Base-by-base conservation (phyloP, 495 filamentous ascomycete species). In the Aspergillus biplanus region DNA sequence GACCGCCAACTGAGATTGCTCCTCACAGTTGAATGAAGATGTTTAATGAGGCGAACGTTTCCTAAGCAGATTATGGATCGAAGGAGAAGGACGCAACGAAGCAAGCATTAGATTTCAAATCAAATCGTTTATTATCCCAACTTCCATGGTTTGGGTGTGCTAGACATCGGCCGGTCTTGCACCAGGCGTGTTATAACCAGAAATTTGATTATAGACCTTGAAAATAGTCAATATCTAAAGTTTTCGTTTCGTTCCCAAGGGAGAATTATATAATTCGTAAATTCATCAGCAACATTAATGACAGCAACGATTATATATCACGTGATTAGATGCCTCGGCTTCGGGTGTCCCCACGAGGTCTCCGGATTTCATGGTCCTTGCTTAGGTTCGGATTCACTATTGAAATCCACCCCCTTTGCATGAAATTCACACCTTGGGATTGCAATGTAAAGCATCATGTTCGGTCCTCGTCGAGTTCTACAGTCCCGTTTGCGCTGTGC, bases 1-100 rank as follows among this genome's bases (percentile, higher is more conserved):
- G 13, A 80, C 78, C 11, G 62, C 78, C 31, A 80, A 86, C 33
- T 86, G 78, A 67, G 52, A 42, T 44, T 11, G 8, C 39, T 4
- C n/a, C 8, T 44, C 8, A 15, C 39, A 44, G n/a, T 27, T 15
- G 39, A 44, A 44, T 11, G 39, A 0, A 44, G 3, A 37, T 13
- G 12, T 56, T 21, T 56, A 27, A 46, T 32, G 27, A 37, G 16
- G 32, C 33, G 42, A 31, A 11, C 11, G n/a, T 4, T 4, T 15
- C 11, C n/a, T 11, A 44, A 13, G 39, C 39, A 12, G 39, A 11
- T 13, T 44, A 44, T 44, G 39, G 39, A 44, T 12, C 39, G 11
- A 15, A 7, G 39, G 5, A 12, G 39, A 44, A 44, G 39, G 39
- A 15, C 39, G 11, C n/a, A 15, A 15, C n/a, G 39, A 44, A 44